Base-by-base conservation (phyloP, 345 rosid genomes). In the Corchorus capsularis region DNA sequence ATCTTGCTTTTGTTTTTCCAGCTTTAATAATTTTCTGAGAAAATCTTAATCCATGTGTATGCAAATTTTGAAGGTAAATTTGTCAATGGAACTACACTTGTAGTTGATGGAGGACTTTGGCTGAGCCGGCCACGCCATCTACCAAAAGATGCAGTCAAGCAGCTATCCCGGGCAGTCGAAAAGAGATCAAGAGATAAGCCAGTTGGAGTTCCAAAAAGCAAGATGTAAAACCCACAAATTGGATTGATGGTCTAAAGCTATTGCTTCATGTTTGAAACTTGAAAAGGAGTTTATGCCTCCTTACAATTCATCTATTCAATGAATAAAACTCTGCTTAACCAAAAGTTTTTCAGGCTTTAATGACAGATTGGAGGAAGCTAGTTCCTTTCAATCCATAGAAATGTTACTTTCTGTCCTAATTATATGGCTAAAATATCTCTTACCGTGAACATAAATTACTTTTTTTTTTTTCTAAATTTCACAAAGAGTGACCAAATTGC, bases 21-120 rank as follows among this genome's bases (percentile, higher is more conserved):
- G 27, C 59, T 50, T 49, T 50, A 50, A 32, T 8, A 34, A 19
- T 15, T 6, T 69, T 3, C 41, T 19, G 19, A n/a, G 43, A 17
- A 69, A 50, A 8, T 32, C 41, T 50, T 32, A 35, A 32, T 50
- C n/a, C 35, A 16, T 6, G 8, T 27, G 7, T 12, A 49, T 78
- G 41, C 45, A n/a, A 22, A 63, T 47, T 63, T 52, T 76, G 47
- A 39, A 88, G 91, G 91, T 52, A 88, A 86, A 79, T 88, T 50
- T 43, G 76, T 88, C 11, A 88, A 86, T 45, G 91, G 91, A 12
- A 81, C 86, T 22, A 84, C 76, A 3, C 83, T 88, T 27, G 17
- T 84, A 43, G 89, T 88, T 1, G 91, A 88, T 65, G 90, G 90
- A 15, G 90, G 90, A 73, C 83, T 76, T 57, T 87, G 90, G 90